Evolutionary conservation across 2,329 filamentous ascomycete genomes (phyloP).

Genomic region (Arthrocladium fulminans): DNA sequence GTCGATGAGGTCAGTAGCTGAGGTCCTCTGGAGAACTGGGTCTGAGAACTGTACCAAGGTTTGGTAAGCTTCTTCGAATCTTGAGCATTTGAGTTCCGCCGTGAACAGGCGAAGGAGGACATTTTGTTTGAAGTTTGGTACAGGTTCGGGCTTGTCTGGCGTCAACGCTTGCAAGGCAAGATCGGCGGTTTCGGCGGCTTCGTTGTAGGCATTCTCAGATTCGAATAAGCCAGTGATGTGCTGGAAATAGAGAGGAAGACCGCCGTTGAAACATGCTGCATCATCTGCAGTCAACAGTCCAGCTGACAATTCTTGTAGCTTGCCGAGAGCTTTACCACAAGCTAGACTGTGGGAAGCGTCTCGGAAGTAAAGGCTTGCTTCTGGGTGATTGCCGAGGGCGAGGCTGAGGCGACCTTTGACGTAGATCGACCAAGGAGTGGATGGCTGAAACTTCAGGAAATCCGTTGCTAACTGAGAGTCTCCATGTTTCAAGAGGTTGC

Average conservation of each 20-base stretch:
- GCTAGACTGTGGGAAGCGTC: slow-evolving; percentile 60
- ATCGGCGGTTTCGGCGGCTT: slow-evolving; percentile 74
- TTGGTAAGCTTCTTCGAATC: slow-evolving; percentile 74
- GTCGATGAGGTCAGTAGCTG: slow-evolving; percentile 57
- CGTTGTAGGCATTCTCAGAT: slow-evolving; percentile 63
- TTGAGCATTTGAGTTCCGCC: slow-evolving; percentile 66
- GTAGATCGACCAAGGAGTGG: slow-evolving; percentile 58
- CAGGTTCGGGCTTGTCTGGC: slow-evolving; percentile 27
- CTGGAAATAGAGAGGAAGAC: slow-evolving; percentile 73
- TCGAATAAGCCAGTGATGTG: slow-evolving; percentile 81
- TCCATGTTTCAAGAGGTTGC: slow-evolving; percentile 59
- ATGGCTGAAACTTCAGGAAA: slow-evolving; percentile 57
- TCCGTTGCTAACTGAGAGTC: slow-evolving; percentile 56
- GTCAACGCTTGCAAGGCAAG: slow-evolving; percentile 59
- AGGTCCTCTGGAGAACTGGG: slow-evolving; percentile 60
- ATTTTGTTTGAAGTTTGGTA: slow-evolving; percentile 49
- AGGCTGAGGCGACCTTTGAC: slow-evolving; percentile 74
- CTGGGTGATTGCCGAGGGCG: slow-evolving; percentile 61
- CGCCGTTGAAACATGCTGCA: slow-evolving; percentile 57
- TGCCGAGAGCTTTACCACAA: slow-evolving; percentile 36
- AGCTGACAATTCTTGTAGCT: slow-evolving; percentile 39
- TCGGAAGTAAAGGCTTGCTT: slow-evolving; percentile 67
- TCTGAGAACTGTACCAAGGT: slow-evolving; percentile 67
- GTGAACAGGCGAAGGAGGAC: slow-evolving; percentile 78
- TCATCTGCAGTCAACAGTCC: slow-evolving; percentile 69